Percentiles rank a stretch among this genome's conserved stretches.
Evolutionary conservation across 192 early-diverging fungal genomes (phyloP).

Genomic region (Rhizoclosmatium globosum): DNA sequence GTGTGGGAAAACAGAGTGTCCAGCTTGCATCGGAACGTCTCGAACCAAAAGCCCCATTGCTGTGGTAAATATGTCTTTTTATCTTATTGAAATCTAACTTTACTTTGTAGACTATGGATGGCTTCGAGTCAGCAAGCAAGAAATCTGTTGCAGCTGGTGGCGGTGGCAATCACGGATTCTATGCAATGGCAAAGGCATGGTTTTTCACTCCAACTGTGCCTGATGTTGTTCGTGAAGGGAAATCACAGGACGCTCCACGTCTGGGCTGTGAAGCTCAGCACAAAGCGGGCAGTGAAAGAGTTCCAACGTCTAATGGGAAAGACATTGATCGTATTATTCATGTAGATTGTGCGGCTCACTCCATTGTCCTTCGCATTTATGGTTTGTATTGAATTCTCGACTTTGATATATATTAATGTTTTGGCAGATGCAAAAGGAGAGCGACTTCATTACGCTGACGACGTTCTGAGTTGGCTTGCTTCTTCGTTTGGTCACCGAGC

Average conservation of each 20-base stretch:
- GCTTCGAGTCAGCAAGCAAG: constrained; percentile 7
- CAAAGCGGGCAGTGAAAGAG: not conserved
- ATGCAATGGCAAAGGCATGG: not conserved
- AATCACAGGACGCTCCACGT: not conserved
- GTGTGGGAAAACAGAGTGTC: not conserved
- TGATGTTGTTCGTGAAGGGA: not conserved
- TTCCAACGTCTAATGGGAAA: not conserved
- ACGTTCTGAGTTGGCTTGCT: not conserved
- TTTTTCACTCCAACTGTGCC: not conserved
- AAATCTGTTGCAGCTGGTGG: not conserved
- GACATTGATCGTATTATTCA: constrained; percentile 13
- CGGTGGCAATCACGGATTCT: constrained; percentile 2
- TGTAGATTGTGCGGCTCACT: constrained; percentile 1
- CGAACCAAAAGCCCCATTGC: not conserved
- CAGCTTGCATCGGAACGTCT: not conserved
- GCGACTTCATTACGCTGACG: not conserved
- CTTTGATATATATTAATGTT: not conserved
- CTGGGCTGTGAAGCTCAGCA: not conserved
- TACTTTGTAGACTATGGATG: constrained; percentile 7
- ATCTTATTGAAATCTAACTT: not conserved
- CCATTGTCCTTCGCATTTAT: not conserved
- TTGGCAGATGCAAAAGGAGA: constrained; percentile 3
- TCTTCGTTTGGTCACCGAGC: not conserved
- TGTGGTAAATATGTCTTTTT: not conserved
- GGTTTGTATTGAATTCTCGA: not conserved